Base-by-base conservation (phyloP, 192 early-diverging fungal species). In the Backusella luteola region DNA sequence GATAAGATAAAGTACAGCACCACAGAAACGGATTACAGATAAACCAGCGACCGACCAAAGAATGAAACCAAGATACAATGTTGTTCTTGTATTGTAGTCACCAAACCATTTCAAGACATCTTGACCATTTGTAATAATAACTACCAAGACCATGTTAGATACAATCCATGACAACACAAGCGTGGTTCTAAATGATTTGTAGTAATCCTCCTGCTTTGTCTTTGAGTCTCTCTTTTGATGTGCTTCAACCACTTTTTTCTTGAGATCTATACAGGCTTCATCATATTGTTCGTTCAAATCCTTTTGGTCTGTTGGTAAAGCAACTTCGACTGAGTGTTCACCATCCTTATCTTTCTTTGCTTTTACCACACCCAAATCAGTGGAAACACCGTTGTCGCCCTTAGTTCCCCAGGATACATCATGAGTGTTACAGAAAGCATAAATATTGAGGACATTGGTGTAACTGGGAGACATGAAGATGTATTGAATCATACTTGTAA, bases 341-440 rank as follows among this genome's bases (percentile, higher is more conserved):
- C 87, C 88, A 39, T 77, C 67, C 12, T 80, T 76, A 15, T 83
- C 75, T 35, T 87, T 87, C 52, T 84, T 87, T 56, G 83, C 83
- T 67, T 85, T 87, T 74, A 87, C 87, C 1, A 80, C 86, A 77
- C 86, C 88, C 6, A 85, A 59, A 77, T 86, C 88, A 6, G 80
- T 82, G 14, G 84, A 81, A 0, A 86, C 78, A 14, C 80, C 76
- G 66, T 93, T 92, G 79, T 92, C 91, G 63, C 93, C 92, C 73
- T 94, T 95, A 17, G 93, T 94, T 73, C 94, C 94, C 94, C 94
- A 96, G 17, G 87, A 90, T 19, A 96, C 93, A 79, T 95, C 94
- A 84, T 95, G 94, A 0, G 92, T 89, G 80, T 96, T 96, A 78
- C 90, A 92, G 79, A 94, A 94, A 0, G 94, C 91, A 70, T 94